These are phyloP conservation scores for Corylus heterophylla DNA, from an alignment of 306 rosid genomes.

Conservation along the genomic window DNA sequence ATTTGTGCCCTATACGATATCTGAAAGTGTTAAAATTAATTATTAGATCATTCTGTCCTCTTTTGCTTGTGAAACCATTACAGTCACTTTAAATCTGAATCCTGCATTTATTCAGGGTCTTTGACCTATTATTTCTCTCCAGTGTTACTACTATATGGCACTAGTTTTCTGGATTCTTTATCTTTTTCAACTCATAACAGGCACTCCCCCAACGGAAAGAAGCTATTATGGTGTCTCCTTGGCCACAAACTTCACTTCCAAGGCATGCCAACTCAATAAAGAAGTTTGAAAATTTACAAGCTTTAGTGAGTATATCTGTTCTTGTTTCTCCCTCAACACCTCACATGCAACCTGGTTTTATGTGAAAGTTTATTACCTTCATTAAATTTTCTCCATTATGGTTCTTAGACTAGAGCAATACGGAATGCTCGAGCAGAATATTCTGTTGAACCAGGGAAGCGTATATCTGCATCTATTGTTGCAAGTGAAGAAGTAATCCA, in stretches of 20 bases:
- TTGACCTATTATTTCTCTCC: background rate
- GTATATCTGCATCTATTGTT: constrained; percentile 81
- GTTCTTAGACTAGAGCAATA: constrained; percentile 68
- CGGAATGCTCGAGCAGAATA: constrained; percentile 97
- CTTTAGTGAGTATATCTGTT: constrained; percentile 60
- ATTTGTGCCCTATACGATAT: background rate
- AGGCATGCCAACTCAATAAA: constrained; percentile 58
- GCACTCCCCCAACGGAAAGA: constrained; percentile 81
- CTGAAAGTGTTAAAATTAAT: background rate
- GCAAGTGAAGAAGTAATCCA: constrained; percentile 81
- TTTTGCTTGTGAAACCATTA: background rate
- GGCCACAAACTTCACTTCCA: constrained; percentile 87
- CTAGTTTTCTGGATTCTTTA: background rate
- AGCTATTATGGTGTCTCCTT: constrained; percentile 78
- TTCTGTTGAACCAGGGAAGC: constrained; percentile 92
- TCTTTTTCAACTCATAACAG: constrained; percentile 40
- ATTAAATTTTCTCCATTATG: constrained; percentile 11
- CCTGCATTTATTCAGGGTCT: background rate
- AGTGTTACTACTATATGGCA: background rate
- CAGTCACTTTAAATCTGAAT: background rate
- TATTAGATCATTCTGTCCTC: background rate
- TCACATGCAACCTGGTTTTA: constrained; percentile 12
- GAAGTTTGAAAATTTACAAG: constrained; percentile 85
- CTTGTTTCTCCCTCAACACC: constrained; percentile 17
- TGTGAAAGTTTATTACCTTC: background rate